phyloP scores from a whole-genome alignment of 164 flowering plant species.

The Platanus orientalis region DNA sequence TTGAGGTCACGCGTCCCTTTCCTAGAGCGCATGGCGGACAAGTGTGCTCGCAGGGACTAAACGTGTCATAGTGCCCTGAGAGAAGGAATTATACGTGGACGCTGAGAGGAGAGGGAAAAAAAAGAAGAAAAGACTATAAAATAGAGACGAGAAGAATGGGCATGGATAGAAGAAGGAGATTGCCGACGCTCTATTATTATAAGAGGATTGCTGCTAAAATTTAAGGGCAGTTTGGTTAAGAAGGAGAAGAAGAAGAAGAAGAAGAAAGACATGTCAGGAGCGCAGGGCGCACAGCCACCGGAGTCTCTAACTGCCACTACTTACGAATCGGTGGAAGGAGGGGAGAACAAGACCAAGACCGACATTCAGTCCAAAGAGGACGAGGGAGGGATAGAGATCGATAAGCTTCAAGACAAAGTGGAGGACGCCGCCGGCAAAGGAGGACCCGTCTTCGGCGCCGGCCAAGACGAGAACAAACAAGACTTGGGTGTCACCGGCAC shows the following conservation, averaged over 20 bases:
- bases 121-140: too few relatives aligned
- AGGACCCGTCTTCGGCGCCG: slow-evolving; percentile 71
- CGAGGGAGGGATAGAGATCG: slow-evolving; percentile 50
- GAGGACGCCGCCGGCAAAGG: slow-evolving; percentile 64
- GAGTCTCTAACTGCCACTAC: slow-evolving; percentile 59
- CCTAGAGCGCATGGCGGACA: too few relatives aligned
- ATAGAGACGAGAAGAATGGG: too few relatives aligned
- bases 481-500: slow-evolving; percentile 79
- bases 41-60: too few relatives aligned
- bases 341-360: slow-evolving; percentile 42
- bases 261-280: slow-evolving; percentile 59
- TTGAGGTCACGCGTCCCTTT: too few relatives aligned
- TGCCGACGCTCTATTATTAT: too few relatives aligned
- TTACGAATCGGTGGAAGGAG: slow-evolving; percentile 57
- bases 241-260: background rate
- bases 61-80: too few relatives aligned
- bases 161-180: too few relatives aligned
- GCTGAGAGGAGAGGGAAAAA: too few relatives aligned
- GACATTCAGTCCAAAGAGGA: slow-evolving; percentile 44
- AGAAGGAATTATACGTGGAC: too few relatives aligned
- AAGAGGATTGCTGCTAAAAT: too few relatives aligned
- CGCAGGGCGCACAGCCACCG: slow-evolving; percentile 81
- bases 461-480: slow-evolving; percentile 39
- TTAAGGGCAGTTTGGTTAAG: too few relatives aligned
- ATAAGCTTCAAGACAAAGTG: slow-evolving; percentile 65